Base-by-base conservation (phyloP, 179 eudicot species). In the Kewa caespitosa region DNA sequence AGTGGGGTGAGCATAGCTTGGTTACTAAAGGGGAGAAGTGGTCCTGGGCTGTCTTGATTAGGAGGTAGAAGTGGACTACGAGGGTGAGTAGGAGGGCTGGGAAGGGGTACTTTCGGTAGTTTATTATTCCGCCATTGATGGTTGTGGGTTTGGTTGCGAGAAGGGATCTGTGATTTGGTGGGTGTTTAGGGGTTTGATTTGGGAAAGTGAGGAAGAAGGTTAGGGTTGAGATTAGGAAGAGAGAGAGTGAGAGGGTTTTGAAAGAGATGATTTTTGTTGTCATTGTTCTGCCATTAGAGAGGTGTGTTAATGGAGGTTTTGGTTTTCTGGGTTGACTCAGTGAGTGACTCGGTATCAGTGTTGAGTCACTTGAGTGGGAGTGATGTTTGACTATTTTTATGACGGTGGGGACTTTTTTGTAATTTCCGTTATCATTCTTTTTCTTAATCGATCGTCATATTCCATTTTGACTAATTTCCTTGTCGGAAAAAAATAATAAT, bases 11-110 rank as follows among this genome's bases (percentile, higher is more conserved):
- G 8, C 91, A 79, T 57, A 96, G 86, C 43, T 84, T 89, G 23
- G 99, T 84, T 50, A 93, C 97, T 1, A 90, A 80, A 27, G 81
- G 25, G 0, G 99, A 90, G 84, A 96, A 96, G 2, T 77, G 89
- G 37, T 86, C 75, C 63, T 90, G 90, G 13, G 98, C 98, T 3
- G 97, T 89, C 34, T 85, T 87, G 76, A 90, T 81, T 13, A 96
- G 86, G 75, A 91, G 46, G 83, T 91, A 88, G 83, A 96, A 96
- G 25, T 88, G 90, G 63, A 93, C 73, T 37, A 93, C 46, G 34
- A 96, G 72, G 38, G 60, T 17, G 32, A 96, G 83, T 0, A 76
- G 52, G 78, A 96, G 91, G 74, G 84, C 76, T 1, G 93, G 87
- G 37, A 95, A 31, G 13, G 78, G 84, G 81, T 74, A n/a, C n/a